These are phyloP conservation scores for Acer saccharum DNA, from an alignment of 345 rosid species.

Conservation along the genomic window DNA sequence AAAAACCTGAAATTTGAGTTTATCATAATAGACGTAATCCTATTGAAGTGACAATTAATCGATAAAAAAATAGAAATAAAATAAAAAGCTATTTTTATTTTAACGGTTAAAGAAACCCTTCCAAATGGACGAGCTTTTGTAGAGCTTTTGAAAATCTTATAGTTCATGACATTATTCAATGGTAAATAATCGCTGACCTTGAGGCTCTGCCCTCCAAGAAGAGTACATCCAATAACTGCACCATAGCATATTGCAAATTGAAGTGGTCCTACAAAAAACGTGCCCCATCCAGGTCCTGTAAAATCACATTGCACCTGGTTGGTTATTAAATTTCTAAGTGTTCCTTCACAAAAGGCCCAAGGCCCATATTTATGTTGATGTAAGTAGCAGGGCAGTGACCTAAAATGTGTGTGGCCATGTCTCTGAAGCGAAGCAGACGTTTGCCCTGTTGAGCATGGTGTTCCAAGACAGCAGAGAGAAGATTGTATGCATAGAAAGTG, in stretches of 20 bases:
- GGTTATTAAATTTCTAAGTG: too few species aligned
- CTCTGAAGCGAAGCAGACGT: constrained; percentile 42
- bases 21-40: too few species aligned
- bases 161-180: too few species aligned
- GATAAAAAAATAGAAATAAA: too few species aligned
- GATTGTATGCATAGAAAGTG: constrained; percentile 45
- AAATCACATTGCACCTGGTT: not conserved
- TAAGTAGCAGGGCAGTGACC: constrained; percentile 14
- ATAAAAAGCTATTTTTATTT: too few species aligned
- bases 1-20: too few species aligned
- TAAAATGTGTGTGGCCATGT: constrained; percentile 46
- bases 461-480: constrained; percentile 40
- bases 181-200: constrained; percentile 32
- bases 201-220: constrained; percentile 61
- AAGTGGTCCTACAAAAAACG: constrained; percentile 53
- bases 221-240: constrained; percentile 41
- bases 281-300: constrained; percentile 62
- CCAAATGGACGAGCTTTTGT: too few species aligned
- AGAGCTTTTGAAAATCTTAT: too few species aligned
- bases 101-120: too few species aligned
- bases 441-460: constrained; percentile 38
- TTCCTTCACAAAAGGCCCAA: too few species aligned
- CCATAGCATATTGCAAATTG: constrained; percentile 58
- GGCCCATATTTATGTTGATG: not conserved
- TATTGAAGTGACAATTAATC: too few species aligned